phyloP scores from a whole-genome alignment of 352 stramenopile species.

The Pelagophyceae sp. region DNA sequence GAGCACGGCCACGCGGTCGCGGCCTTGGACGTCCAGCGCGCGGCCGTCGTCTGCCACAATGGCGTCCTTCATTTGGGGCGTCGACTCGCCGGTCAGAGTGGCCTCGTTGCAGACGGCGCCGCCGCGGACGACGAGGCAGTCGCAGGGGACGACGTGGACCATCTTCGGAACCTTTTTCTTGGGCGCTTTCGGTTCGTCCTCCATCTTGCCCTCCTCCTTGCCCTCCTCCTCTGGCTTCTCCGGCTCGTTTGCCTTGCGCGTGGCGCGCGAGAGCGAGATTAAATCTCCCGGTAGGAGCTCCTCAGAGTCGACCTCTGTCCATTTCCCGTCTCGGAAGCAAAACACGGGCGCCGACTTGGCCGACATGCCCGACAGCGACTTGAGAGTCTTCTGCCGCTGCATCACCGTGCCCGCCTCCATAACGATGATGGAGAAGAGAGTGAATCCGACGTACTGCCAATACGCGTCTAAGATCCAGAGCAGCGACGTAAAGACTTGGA shows the following conservation, averaged over 20 bases:
- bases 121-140: conserved; percentile 83
- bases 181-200: conserved; percentile 28
- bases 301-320: conserved; percentile 67
- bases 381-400: conserved; percentile 84
- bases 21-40: background rate
- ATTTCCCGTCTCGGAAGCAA: conserved; percentile 76
- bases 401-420: conserved; percentile 93
- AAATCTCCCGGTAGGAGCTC: conserved; percentile 83
- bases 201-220: conserved; percentile 54
- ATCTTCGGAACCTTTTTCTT: conserved; percentile 9
- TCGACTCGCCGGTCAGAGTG: conserved; percentile 92
- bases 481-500: conserved; percentile 92
- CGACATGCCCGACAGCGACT: conserved; percentile 87
- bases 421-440: conserved; percentile 91
- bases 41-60: conserved; percentile 27
- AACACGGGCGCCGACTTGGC: conserved; percentile 63
- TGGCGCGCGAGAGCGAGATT: conserved; percentile 74
- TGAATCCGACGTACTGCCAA: conserved; percentile 96
- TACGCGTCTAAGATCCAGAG: conserved; percentile 98
- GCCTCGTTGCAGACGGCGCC: conserved; percentile 94
- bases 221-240: conserved; percentile 21
- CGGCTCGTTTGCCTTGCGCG: background rate
- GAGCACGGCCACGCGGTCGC: background rate
- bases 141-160: conserved; percentile 71
- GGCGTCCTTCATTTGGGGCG: conserved; percentile 95